Conservation (phyloP, 1,284 basidiomycete species). For the Trichosporon asahii region DNA sequence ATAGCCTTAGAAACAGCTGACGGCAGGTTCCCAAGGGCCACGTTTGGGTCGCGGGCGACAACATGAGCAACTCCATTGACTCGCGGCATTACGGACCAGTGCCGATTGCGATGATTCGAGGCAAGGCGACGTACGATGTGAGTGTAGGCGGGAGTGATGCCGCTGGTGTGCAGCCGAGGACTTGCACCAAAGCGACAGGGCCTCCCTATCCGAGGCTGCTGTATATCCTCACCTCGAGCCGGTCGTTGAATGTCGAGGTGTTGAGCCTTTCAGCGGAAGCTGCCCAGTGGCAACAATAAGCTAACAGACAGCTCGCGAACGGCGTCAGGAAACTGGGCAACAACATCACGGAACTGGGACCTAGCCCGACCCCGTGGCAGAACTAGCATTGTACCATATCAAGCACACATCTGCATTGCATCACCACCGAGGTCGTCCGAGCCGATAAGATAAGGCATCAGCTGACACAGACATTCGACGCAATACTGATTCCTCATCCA, state of each 20-base stretch:
- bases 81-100: conserved; percentile 89
- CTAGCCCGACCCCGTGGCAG: background rate
- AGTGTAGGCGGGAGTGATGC: too few species aligned
- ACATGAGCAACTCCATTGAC: conserved; percentile 75
- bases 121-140: conserved; percentile 52
- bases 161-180: too few species aligned
- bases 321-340: background rate
- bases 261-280: too few species aligned
- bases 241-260: too few species aligned
- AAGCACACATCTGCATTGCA: background rate
- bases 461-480: too few species aligned
- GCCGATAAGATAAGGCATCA: too few species aligned
- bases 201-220: too few species aligned
- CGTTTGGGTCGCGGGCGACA: conserved; percentile 93
- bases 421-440: background rate
- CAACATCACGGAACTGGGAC: background rate
- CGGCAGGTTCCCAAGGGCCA: conserved; percentile 73
- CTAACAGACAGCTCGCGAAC: background rate
- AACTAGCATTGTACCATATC: background rate
- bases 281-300: background rate
- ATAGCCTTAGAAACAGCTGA: background rate
- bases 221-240: too few species aligned
- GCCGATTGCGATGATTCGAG: conserved; percentile 74
- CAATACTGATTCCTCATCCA: too few species aligned
- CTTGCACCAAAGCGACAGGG: too few species aligned